Conservation (phyloP, 176 grass and related monocot species). For the Eleusine indica region DNA sequence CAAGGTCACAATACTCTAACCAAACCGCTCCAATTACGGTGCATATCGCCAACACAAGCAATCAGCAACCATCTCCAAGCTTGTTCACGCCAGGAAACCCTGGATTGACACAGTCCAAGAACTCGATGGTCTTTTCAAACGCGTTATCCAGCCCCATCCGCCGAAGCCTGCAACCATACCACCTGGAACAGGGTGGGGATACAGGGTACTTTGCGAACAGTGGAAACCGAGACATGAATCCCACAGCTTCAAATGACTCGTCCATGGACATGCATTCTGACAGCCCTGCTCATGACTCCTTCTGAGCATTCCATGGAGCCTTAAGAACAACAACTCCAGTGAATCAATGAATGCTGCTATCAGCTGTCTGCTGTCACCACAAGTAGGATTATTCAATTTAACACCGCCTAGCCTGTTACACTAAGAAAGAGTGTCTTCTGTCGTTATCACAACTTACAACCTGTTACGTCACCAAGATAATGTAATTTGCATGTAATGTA, state of each 20-base stretch:
- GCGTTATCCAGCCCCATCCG: constrained; percentile 60
- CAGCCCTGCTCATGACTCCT: constrained; percentile 47
- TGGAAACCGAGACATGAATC: constrained; percentile 31
- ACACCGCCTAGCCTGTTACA: constrained; percentile 43
- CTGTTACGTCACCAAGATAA: constrained; percentile 38
- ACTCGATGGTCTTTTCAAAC: constrained; percentile 56
- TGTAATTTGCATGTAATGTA: constrained; percentile 40
- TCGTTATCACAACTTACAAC: constrained; percentile 28
- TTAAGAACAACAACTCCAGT: constrained; percentile 28
- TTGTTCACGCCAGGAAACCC: constrained; percentile 25
- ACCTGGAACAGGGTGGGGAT: constrained; percentile 60
- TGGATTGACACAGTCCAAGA: constrained; percentile 50
- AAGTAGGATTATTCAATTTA: constrained; percentile 57
- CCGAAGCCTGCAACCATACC: constrained; percentile 63
- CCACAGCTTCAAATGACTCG: constrained; percentile 45
- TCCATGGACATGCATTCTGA: constrained; percentile 79
- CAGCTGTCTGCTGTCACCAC: constrained; percentile 23
- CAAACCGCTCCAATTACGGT: constrained; percentile 38
- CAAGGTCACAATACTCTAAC: constrained; percentile 53
- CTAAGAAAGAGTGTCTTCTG: constrained; percentile 44
- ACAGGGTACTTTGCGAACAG: constrained; percentile 41
- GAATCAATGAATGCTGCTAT: constrained; percentile 25
- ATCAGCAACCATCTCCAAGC: constrained; percentile 46
- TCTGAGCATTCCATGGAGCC: constrained; percentile 25
- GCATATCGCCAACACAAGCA: constrained; percentile 43